These are phyloP conservation scores for Elongisporangium anandrum DNA, from an alignment of 352 stramenopile genomes.

Conservation along the genomic window DNA sequence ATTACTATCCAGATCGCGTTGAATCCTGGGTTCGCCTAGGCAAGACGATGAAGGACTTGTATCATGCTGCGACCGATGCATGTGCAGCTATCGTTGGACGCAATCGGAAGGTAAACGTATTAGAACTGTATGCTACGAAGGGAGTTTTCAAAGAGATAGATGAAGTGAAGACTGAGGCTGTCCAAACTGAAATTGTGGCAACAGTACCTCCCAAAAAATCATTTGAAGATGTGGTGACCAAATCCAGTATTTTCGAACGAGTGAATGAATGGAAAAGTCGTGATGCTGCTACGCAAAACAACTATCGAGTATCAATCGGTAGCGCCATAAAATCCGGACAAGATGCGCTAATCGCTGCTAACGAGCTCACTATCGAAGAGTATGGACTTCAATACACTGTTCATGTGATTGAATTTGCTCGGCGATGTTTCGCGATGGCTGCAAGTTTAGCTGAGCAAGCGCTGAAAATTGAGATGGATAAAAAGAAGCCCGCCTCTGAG, in stretches of 20 bases:
- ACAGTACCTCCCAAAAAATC: slow-evolving; percentile 7
- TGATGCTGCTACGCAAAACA: slow-evolving; percentile 8
- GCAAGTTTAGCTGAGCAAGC: slow-evolving; percentile 24
- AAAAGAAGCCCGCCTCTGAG: slow-evolving; percentile 3
- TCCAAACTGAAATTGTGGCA: background rate
- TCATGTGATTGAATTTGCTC: slow-evolving; percentile 57
- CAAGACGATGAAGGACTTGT: slow-evolving; percentile 66
- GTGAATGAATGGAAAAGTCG: slow-evolving; percentile 52
- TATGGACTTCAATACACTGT: slow-evolving; percentile 37
- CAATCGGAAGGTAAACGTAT: slow-evolving; percentile 30
- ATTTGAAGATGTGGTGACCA: slow-evolving; percentile 37
- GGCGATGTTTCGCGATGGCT: slow-evolving; percentile 65
- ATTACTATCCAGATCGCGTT: slow-evolving; percentile 51
- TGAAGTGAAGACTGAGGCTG: background rate
- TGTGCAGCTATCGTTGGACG: slow-evolving; percentile 46
- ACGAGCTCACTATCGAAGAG: slow-evolving; percentile 33
- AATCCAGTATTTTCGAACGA: slow-evolving; percentile 41
- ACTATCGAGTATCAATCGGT: background rate
- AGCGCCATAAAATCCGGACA: slow-evolving; percentile 1
- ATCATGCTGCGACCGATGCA: slow-evolving; percentile 58
- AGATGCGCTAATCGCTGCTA: background rate
- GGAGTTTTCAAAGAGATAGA: background rate
- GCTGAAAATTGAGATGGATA: slow-evolving; percentile 1
- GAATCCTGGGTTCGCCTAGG: slow-evolving; percentile 66
- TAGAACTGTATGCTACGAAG: slow-evolving; percentile 26